Base-by-base conservation (phyloP, 176 grass and related monocot species). In the Lolium perenne region DNA sequence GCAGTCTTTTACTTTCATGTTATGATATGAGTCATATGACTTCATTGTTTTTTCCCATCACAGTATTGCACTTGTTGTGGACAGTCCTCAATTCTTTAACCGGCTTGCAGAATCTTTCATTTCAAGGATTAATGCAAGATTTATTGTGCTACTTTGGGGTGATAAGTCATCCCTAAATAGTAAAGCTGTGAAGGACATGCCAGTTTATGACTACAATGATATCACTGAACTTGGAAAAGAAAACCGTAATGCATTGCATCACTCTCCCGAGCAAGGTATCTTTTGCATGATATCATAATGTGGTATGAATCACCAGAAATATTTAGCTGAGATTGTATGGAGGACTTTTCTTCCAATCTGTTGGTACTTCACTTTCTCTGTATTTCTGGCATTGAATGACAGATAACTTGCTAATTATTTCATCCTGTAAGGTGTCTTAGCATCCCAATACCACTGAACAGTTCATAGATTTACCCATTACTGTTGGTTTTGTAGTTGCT, bases 121-220 rank as follows among this genome's bases (percentile, higher is more conserved):
- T 84, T 82, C 79, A 67, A 92, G 84, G 85, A 83, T 91, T 81
- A 83, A 83, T 62, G 38, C 91, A 84, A 94, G 88, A 89, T 98
- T 94, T 83, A 53, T 98, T 80, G 88, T 98, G 86, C 67, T 98
- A 83, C 96, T 98, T 89, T 98, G 96, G 96, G 93, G 88, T 66
- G 88, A 94, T 16, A 92, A 98, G 86, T 87, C 90, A 82, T 48
- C 79, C 85, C 56, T 93, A 88, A 87, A 84, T 79, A 89, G 85
- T 64, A 75, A 88, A 88, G 10, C 79, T 56, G n/a, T 92, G 59
- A 88, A 75, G 64, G 88, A 87, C 74, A 91, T 91, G 70, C 96
- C 91, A 80, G 47, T 98, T 69, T 98, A 98, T 89, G 87, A 61
- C 38, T 98, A 95, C 84, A 91, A 84, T 45, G 92, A 95, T 80